phyloP scores from a whole-genome alignment of 1,284 basidiomycete species.

The Volvariella surrecta region DNA sequence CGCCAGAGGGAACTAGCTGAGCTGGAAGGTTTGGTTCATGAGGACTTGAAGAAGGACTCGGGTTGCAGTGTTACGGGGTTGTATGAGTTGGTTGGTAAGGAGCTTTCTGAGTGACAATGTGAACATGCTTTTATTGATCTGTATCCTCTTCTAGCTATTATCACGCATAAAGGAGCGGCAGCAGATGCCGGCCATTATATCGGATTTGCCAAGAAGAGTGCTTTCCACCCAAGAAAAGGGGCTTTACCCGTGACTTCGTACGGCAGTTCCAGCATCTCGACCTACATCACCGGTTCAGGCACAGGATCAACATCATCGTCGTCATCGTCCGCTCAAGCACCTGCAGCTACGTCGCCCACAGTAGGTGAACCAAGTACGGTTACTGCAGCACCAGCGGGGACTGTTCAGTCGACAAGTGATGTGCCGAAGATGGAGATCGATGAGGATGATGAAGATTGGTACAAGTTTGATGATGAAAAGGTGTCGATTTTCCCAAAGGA shows the following conservation, averaged over 20 bases:
- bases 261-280: too few relatives aligned
- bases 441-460: constrained; percentile 72
- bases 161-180: constrained; percentile 94
- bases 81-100: constrained; percentile 80
- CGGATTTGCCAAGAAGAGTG: constrained; percentile 76
- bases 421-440: constrained; percentile 19
- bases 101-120: neutral
- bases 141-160: constrained; percentile 51
- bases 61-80: constrained; percentile 71
- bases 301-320: constrained; percentile 6
- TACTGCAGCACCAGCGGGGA: too few relatives aligned
- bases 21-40: constrained; percentile 54
- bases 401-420: constrained; percentile 1
- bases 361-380: constrained; percentile 3
- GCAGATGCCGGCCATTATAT: constrained; percentile 95
- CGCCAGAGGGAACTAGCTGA: constrained; percentile 56
- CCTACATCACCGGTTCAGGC: neutral
- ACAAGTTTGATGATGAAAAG: constrained; percentile 91
- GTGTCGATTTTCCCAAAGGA: constrained; percentile 76
- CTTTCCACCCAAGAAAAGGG: constrained; percentile 37
- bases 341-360: constrained; percentile 8
- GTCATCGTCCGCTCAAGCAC: constrained; percentile 8
- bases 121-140: constrained; percentile 1
- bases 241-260: neutral
- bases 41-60: constrained; percentile 56